A percentile compares a stretch with the other conserved stretches of the same genome.
These are phyloP conservation scores for Darksidea phi DNA, from an alignment of 495 filamentous ascomycete genomes.

Conservation along the genomic window DNA sequence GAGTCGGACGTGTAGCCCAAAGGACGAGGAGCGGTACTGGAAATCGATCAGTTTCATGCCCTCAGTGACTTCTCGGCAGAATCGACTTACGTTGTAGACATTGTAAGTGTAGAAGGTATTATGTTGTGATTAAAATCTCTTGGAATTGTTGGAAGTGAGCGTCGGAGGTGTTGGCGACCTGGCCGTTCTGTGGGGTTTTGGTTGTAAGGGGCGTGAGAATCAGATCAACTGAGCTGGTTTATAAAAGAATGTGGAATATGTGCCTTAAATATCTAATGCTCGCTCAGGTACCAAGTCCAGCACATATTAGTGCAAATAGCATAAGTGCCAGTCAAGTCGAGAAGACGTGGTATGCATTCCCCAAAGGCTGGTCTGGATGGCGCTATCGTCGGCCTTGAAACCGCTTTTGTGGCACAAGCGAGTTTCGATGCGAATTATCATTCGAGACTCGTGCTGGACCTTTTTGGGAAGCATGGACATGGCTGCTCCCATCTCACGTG, in stretches of 20 bases:
- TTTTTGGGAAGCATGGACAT: not conserved
- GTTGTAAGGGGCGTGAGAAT: conserved; percentile 7
- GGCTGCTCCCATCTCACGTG: not conserved
- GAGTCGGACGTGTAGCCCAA: conserved; percentile 29
- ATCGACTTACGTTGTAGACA: conserved; percentile 23
- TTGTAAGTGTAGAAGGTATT: conserved; percentile 5
- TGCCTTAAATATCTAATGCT: conserved; percentile 12
- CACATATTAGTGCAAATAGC: not conserved
- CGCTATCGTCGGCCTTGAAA: conserved; percentile 15
- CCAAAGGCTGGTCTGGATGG: not conserved
- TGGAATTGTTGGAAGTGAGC: not conserved
- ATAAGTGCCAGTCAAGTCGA: not conserved
- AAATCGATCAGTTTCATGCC: not conserved
- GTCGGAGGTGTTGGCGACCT: not conserved
- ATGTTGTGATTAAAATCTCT: conserved; percentile 1
- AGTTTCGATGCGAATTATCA: conserved; percentile 11
- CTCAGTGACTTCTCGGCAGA: not conserved
- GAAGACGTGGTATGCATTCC: not conserved
- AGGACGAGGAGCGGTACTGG: conserved; percentile 16
- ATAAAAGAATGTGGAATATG: conserved; percentile 11
- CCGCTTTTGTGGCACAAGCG: conserved; percentile 8
- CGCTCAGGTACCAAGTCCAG: not conserved
- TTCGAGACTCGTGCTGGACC: conserved; percentile 10
- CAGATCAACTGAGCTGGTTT: conserved; percentile 26
- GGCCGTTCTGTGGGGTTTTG: conserved; percentile 1